Conservation (phyloP, 306 rosid species). For the Fragaria nilgerrensis region DNA sequence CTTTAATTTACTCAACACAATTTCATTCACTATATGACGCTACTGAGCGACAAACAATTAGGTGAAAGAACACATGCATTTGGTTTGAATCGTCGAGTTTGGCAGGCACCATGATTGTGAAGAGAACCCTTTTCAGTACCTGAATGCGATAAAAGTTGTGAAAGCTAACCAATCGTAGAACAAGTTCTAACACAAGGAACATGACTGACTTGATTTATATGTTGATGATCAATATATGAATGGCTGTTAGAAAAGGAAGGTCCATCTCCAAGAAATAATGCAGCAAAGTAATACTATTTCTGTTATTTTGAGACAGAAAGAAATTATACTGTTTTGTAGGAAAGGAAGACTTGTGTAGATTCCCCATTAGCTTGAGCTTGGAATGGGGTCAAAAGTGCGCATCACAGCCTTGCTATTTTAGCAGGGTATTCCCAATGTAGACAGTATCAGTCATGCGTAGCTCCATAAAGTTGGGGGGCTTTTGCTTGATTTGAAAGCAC, state of each 20-base stretch:
- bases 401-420: neutral
- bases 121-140: neutral
- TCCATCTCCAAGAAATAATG: neutral
- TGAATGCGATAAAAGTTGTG: neutral
- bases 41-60: neutral
- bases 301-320: neutral
- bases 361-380: neutral
- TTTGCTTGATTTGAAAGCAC: neutral
- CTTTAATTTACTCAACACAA: neutral
- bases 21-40: neutral
- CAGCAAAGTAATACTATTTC: neutral
- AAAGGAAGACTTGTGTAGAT: neutral
- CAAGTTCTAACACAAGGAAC: neutral
- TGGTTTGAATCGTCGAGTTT: slow-evolving; percentile 25
- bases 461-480: neutral
- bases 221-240: neutral
- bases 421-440: neutral
- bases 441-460: neutral
- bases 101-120: slow-evolving; percentile 42
- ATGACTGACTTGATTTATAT: neutral
- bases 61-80: neutral
- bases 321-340: neutral
- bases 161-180: neutral
- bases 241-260: neutral
- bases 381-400: neutral